Evolutionary conservation across 2,329 filamentous ascomycete genomes (phyloP), one percentile per base, ranked within the genome.

Genomic region (Periconia digitata): DNA sequence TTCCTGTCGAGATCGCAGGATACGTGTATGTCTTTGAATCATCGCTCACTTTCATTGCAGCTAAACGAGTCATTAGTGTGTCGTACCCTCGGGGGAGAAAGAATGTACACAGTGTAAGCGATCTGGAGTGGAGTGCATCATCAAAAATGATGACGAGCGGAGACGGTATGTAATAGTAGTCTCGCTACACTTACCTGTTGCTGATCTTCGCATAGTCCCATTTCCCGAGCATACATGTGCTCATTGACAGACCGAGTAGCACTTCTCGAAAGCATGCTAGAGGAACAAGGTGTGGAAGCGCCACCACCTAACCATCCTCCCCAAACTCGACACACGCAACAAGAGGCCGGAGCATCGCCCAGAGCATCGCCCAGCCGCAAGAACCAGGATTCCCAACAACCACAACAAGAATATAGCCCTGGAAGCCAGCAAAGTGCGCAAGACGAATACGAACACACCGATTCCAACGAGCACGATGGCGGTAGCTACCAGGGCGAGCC

Each of bases 201-300:
- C 23, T 20, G 15, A 18, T 49, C 45, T 32, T 44, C 45, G 27
- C 43, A 23, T 38, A 82, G 79, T 32, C 80, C 80, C 7, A 81
- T 82, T 27, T 82, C 79, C 17, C 78, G 81, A 60, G 80, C 80
- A 44, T 83, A 82, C 63, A 81, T 81, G 74, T 78, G 76, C 35
- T 82, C 79, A 1, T 68, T 83, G 10, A 79, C 79, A n/a, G 77
- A 79, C 20, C 74, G 80, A 4, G 79, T 82, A 37, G 68, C 73
- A 7, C 54, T 82, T 50, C 70, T 83, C 0, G 80, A 83, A 64
- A 65, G 66, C 15, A 73, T 82, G 74, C 72, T 83, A 3, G 60
- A 74, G 47, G 77, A 81, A 34, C 74, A 72, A 27, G 79, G 79
- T 42, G 72, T 77, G 16, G 70, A 72, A 2, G 73, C 76, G 18